phyloP scores from a whole-genome alignment of 352 stramenopile genomes.

The Pythium dissimile region DNA sequence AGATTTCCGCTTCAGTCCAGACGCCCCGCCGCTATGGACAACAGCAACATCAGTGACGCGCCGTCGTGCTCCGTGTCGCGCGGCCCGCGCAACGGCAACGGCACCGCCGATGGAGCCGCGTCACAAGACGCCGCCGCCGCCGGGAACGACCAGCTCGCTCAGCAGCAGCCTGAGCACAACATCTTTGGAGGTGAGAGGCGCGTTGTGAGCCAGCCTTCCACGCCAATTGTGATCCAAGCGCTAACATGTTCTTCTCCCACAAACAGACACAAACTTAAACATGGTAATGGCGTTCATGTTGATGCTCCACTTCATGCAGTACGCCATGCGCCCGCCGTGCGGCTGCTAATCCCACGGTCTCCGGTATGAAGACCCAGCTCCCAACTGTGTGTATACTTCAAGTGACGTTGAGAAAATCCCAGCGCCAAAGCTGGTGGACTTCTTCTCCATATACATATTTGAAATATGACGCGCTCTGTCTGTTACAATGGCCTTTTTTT shows the following conservation, averaged over 20 bases:
- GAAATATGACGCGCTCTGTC: too few species aligned
- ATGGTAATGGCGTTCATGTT: constrained; percentile 84
- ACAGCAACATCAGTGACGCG: constrained; percentile 12
- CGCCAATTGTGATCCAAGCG: neutral
- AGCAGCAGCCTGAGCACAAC: constrained; percentile 53
- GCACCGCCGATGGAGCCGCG: constrained; percentile 14
- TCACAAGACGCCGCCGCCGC: constrained; percentile 19
- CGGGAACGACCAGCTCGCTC: constrained; percentile 15
- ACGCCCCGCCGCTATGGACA: constrained; percentile 19
- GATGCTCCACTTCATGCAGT: constrained; percentile 85
- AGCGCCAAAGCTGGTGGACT: too few species aligned
- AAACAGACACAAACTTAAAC: constrained; percentile 78
- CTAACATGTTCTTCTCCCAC: neutral
- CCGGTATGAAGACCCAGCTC: too few species aligned
- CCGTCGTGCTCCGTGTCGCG: constrained; percentile 37
- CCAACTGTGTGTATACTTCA: too few species aligned
- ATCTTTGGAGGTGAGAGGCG: constrained; percentile 84
- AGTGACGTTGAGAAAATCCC: too few species aligned
- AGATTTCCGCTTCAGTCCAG: too few species aligned
- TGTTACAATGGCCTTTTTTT: too few species aligned
- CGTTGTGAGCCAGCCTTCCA: too few species aligned
- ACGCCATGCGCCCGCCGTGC: constrained; percentile 80
- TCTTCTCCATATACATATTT: too few species aligned
- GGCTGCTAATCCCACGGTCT: constrained; percentile 56
- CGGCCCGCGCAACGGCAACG: constrained; percentile 20